These are phyloP conservation scores for Moricandia arvensis DNA, from an alignment of 345 rosid species.

Conservation along the genomic window DNA sequence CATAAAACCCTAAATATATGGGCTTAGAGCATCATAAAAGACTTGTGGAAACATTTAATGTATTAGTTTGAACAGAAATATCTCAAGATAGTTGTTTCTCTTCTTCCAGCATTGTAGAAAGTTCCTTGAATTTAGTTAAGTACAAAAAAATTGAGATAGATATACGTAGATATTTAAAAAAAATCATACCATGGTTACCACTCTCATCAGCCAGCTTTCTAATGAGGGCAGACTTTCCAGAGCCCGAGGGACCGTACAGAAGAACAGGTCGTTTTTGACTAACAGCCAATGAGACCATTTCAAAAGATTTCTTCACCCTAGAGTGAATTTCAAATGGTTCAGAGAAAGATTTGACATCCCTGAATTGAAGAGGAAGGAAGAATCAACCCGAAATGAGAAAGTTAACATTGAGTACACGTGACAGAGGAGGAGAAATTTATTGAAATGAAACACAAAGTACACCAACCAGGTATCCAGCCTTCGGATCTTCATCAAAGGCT, in stretches of 20 bases:
- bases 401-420: constrained; percentile 11
- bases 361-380: constrained; percentile 38
- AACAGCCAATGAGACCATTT: constrained; percentile 75
- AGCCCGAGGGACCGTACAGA: constrained; percentile 83
- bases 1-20: no score
- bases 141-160: not conserved
- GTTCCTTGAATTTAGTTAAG: constrained; percentile 9
- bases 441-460: constrained; percentile 6
- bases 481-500: constrained; percentile 48
- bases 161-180: constrained; percentile 7
- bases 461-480: constrained; percentile 52
- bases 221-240: constrained; percentile 90
- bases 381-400: constrained; percentile 14
- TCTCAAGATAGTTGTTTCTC: constrained; percentile 3
- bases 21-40: no score
- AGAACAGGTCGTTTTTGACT: constrained; percentile 95
- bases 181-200: constrained; percentile 66
- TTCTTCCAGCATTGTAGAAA: not conserved
- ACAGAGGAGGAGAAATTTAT: constrained; percentile 4
- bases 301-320: constrained; percentile 60
- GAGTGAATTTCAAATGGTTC: constrained; percentile 66
- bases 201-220: constrained; percentile 65
- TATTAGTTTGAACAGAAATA: constrained; percentile 2
- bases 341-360: constrained; percentile 51
- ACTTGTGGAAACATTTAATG: not conserved